Evolutionary conservation across 805 yeast genomes (phyloP), one percentile per base, ranked within the genome.

Genomic region (Sugiyamaella mastotermitis): DNA sequence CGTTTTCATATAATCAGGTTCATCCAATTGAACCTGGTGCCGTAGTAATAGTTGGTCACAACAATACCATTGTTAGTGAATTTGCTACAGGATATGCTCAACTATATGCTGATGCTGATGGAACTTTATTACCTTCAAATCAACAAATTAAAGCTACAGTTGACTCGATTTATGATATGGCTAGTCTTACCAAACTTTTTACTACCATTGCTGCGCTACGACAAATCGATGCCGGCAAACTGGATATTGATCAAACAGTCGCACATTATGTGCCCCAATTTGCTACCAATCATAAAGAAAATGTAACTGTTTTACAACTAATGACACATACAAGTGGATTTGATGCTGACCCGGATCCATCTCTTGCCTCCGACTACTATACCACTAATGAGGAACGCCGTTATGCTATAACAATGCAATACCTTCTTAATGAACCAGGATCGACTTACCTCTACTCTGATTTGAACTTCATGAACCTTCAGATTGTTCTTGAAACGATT

Each of bases 151-250:
- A 23, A 10, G 33, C 38, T 18, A 4, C 19, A 5, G 21, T 18
- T 18, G 35, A 41, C 30, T 33, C 42, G 18, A 37, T 44, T 8
- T 44, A 34, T 23, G 48, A 44, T 20, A 24, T 42, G 23, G 39
- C 41, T 11, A 32, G 37, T 4, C 16, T 45, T 10, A 26, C 43
- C 25, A 45, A 45, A 34, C 33, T 45, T 18, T 45, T 38, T 35
- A 45, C 48, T 5, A 45, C 48, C 7, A 13, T 45, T 3, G 45
- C 43, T 7, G 35, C 36, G 6, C 26, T 46, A 28, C 37, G 34
- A 19, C 36, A 28, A 14, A 37, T 40, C 25, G 45, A 40, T 4
- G 13, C 28, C 14, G 37, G 41, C 5, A 15, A 19, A 24, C 23
- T 46, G 8, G 34, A 37, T 15, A 16, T 37, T 5, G 27, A 41